A percentile compares a stretch with the other conserved stretches of the same genome.
phyloP scores from a whole-genome alignment of 2,329 filamentous ascomycete genomes.

The Botrytis fabae region DNA sequence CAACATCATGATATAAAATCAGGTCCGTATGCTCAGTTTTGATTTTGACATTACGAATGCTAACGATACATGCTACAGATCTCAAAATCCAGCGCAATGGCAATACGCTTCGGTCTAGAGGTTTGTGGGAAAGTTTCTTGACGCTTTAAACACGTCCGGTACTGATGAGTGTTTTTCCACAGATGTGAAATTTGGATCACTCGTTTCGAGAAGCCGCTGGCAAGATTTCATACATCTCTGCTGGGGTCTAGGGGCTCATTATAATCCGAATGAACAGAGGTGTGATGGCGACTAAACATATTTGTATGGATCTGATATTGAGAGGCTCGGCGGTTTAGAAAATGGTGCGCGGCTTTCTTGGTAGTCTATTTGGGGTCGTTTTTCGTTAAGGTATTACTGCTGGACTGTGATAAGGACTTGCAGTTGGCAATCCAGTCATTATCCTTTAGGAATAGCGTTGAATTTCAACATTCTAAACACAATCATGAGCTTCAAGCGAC shows the following conservation, averaged over 20 bases:
- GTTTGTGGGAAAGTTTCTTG: not conserved
- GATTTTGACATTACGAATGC: not conserved
- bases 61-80: not conserved
- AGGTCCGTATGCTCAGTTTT: not conserved
- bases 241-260: not conserved
- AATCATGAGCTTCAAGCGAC: not conserved
- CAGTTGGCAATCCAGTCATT: not conserved
- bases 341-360: not conserved
- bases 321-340: not conserved
- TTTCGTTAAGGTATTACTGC: not conserved
- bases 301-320: not conserved
- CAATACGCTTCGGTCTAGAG: not conserved
- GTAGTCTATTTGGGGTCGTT: not conserved
- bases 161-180: not conserved
- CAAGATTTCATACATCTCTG: conserved; percentile 3
- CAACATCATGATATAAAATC: not conserved
- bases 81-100: not conserved
- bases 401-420: not conserved
- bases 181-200: not conserved
- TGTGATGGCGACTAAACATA: not conserved
- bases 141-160: not conserved
- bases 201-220: not conserved
- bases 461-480: not conserved
- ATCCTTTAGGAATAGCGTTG: not conserved
- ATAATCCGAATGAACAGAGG: not conserved